A percentile compares a stretch with the other conserved stretches of the same genome.
Evolutionary conservation across 129 eudicot genomes (phyloP).

Genomic region (Oenanthe sinensis): DNA sequence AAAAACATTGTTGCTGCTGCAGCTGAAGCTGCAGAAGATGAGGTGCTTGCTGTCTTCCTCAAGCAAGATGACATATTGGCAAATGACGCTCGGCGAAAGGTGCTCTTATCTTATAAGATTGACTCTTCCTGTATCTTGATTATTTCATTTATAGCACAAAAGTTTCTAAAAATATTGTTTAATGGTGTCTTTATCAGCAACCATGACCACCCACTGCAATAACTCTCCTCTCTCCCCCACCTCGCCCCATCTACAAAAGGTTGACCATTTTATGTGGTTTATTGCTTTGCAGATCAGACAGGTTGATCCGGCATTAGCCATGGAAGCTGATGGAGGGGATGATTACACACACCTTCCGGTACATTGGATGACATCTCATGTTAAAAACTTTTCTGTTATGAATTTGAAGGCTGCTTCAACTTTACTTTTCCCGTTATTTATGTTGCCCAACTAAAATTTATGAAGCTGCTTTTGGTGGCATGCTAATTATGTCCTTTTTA

Average conservation of each 20-base stretch:
- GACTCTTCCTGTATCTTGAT: neutral
- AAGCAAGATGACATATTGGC: constrained; percentile 87
- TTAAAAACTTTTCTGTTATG: neutral
- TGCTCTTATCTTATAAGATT: constrained; percentile 20
- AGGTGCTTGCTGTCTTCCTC: constrained; percentile 87
- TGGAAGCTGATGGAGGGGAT: constrained; percentile 98
- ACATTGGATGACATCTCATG: constrained; percentile 21
- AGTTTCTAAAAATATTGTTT: neutral
- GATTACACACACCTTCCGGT: constrained; percentile 97
- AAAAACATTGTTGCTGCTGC: constrained; percentile 95
- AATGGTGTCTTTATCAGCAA: neutral
- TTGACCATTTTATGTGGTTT: constrained; percentile 5
- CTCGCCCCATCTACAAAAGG: neutral
- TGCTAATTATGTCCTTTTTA: neutral
- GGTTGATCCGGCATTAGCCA: constrained; percentile 96
- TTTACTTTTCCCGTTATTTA: neutral
- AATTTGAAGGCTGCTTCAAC: neutral
- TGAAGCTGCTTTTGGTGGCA: neutral
- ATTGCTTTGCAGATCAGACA: constrained; percentile 62
- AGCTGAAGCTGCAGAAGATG: constrained; percentile 99
- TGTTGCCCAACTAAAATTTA: neutral
- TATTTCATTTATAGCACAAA: neutral
- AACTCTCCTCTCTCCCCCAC: neutral
- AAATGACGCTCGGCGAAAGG: constrained; percentile 81
- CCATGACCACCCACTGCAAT: neutral